Conservation (phyloP, 306 rosid species). For the Calophaca sinica region DNA sequence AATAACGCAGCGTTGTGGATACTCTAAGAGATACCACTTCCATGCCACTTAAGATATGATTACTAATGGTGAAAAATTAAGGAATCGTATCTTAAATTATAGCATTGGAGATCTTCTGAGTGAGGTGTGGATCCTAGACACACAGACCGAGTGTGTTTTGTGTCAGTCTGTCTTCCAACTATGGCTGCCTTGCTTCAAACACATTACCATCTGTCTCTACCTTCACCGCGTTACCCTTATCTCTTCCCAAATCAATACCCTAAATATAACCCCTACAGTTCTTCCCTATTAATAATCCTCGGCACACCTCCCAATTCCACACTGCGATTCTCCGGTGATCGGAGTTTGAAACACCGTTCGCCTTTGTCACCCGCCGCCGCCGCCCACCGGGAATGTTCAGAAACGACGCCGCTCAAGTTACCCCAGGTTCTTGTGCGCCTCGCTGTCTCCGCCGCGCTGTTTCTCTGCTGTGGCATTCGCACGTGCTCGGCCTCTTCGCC, state of each 20-base stretch:
- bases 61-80: too few relatives aligned
- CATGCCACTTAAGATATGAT: too few relatives aligned
- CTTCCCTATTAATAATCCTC: background rate
- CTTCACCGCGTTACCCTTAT: background rate
- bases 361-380: background rate
- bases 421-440: slow-evolving; percentile 49
- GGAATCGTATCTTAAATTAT: too few relatives aligned
- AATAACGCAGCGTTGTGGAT: too few relatives aligned
- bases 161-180: too few relatives aligned
- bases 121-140: too few relatives aligned
- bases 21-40: too few relatives aligned
- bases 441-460: slow-evolving; percentile 59
- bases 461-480: slow-evolving; percentile 64
- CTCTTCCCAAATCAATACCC: slow-evolving; percentile 21
- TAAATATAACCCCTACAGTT: slow-evolving; percentile 2
- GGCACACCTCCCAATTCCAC: slow-evolving; percentile 24
- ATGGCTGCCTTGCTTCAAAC: too few relatives aligned
- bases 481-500: slow-evolving; percentile 56
- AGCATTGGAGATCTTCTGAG: too few relatives aligned
- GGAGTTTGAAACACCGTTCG: background rate
- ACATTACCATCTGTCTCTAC: too few relatives aligned
- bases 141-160: too few relatives aligned
- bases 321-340: slow-evolving; percentile 13
- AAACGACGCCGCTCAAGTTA: slow-evolving; percentile 19
- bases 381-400: background rate